Evolutionary conservation across 2,329 filamentous ascomycete genomes (phyloP).

Genomic region (Mariannaea elegans): DNA sequence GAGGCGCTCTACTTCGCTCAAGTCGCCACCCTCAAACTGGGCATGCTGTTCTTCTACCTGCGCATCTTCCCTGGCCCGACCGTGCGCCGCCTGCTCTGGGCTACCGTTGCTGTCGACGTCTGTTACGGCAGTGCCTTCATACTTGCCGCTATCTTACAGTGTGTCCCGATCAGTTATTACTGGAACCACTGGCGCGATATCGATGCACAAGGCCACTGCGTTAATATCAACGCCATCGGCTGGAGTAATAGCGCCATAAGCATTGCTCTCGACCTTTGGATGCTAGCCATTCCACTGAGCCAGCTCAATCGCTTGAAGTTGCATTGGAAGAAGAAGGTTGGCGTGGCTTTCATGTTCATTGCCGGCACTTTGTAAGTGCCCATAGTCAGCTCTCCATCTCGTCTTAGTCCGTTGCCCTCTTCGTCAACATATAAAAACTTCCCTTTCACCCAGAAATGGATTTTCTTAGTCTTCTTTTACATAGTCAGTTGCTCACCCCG

Average conservation of each 20-base stretch:
- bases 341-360: background rate
- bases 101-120: slow-evolving; percentile 44
- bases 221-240: background rate
- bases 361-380: background rate
- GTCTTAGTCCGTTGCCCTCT: no score
- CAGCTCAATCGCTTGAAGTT: background rate
- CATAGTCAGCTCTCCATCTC: no score
- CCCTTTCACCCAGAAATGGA: no score
- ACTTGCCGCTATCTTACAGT: slow-evolving; percentile 48
- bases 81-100: slow-evolving; percentile 46
- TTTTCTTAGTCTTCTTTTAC: no score
- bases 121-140: slow-evolving; percentile 44
- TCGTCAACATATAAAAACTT: no score
- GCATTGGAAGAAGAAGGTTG: background rate
- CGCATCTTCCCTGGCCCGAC: slow-evolving; percentile 49
- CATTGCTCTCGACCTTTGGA: background rate
- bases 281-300: background rate
- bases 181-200: slow-evolving; percentile 43
- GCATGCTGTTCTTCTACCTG: slow-evolving; percentile 53
- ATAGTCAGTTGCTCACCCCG: no score
- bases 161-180: slow-evolving; percentile 49
- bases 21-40: slow-evolving; percentile 50
- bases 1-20: slow-evolving; percentile 51
- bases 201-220: background rate
- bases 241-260: background rate